Evolutionary conservation across 805 yeast genomes (phyloP), one percentile per base, ranked within the genome.

Genomic region (Kodamaea jinghongensis): DNA sequence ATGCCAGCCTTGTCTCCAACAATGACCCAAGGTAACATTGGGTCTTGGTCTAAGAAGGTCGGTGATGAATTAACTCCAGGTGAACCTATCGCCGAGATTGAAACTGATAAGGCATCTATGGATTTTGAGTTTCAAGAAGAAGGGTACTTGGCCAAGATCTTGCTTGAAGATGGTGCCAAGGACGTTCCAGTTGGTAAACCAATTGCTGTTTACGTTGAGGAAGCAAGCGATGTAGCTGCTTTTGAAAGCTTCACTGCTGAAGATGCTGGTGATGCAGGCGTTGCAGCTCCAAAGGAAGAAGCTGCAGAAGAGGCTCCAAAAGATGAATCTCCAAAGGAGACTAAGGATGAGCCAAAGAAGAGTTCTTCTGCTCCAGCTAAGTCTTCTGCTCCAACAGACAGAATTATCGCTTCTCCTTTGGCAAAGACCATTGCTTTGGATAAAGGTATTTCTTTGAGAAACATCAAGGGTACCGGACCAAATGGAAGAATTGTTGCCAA

Each of bases 1-100:
- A 93, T 93, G 99, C 99, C 99, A 35, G 99, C 99, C 7, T 73
- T 93, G 56, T 91, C 98, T n/a, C 99, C 99, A 50, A 93, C 99
- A 39, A 93, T 93, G 99, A 86, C 96, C 46, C 91, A 86, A 60
- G 99, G 99, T 61, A 83, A 80, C 64, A 72, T 93, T 49, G 91
- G 91, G 28, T 73, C 79, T 44, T 93, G 99, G 99, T 76, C 81
- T 61, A 93, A 90, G 73, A 66, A 77, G 32, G 86, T 82, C 28
- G 99, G 99, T 58, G 99, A 93, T 62, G 68, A 78, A 63, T 79
- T 93, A 50, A 56, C 76, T 22, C 93, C 97, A 14, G 99, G 99
- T 66, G 97, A 90, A 60, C 82, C 93, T 34, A 78, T 91, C 52
- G 97, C 96, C 44, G 98, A 91, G 70, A 84, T 91, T 49, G 99